These are phyloP conservation scores for Populus pruinosa DNA, from an alignment of 345 rosid genomes.

Conservation along the genomic window DNA sequence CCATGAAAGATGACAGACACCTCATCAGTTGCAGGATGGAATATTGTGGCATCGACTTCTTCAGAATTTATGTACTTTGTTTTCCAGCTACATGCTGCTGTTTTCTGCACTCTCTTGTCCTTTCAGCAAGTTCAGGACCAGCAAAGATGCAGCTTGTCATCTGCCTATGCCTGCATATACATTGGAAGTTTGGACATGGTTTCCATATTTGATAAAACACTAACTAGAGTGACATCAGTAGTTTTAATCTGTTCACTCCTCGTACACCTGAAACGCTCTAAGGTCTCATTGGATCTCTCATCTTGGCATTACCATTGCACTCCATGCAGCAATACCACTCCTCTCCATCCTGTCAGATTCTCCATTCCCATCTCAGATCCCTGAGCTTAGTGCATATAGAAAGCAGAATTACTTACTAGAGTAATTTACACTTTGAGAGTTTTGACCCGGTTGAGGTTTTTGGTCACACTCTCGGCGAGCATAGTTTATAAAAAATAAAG, in stretches of 20 bases:
- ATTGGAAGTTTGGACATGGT: constrained; percentile 4
- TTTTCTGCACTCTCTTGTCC: neutral
- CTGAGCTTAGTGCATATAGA: too few relatives aligned
- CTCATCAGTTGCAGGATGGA: constrained; percentile 5
- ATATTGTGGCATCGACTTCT: neutral
- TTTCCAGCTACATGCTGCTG: constrained; percentile 13
- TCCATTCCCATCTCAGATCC: too few relatives aligned
- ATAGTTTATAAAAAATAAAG: neutral
- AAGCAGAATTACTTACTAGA: too few relatives aligned
- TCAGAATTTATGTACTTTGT: neutral
- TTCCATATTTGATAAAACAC: constrained; percentile 17
- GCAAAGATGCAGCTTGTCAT: neutral
- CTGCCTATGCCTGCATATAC: neutral
- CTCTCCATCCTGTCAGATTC: too few relatives aligned
- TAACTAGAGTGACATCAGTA: constrained; percentile 18
- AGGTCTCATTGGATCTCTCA: constrained; percentile 16
- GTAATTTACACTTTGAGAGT: neutral
- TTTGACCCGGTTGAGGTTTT: constrained; percentile 7
- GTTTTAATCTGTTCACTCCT: neutral
- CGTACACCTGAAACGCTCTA: constrained; percentile 16
- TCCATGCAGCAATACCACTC: too few relatives aligned
- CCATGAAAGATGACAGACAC: neutral
- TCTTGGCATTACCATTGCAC: neutral
- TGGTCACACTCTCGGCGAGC: constrained; percentile 5
- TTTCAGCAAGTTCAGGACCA: constrained; percentile 7